Evolutionary conservation across 2,329 filamentous ascomycete species (phyloP), one percentile per base, ranked within the genome.

Genomic region (Pezicula radicicola): DNA sequence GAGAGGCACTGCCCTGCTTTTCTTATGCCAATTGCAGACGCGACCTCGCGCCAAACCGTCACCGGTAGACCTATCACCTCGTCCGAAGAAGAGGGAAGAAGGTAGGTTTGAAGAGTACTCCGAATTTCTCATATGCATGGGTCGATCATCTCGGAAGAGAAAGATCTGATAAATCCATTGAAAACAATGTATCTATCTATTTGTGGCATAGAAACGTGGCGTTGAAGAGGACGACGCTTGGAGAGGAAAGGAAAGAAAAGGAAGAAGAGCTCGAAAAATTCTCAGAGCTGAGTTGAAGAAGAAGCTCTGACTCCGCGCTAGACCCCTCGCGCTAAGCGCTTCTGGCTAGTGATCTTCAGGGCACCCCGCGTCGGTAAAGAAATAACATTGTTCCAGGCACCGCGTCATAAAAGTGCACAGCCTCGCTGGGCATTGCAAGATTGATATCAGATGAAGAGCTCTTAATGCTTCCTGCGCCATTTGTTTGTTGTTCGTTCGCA

Each of bases 161-260:
- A 7, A 52, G 61, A 63, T 61, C 57, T 62, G 57, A 64, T 53
- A 59, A 35, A 46, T 40, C n/a, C 25, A 27, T 54, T 52, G 62
- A 60, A 66, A 69, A 68, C 66, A 60, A 66, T 50, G 46, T 51
- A 57, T 18, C 63, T 77, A 77, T 89, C 80, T 76, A 81, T 83
- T 82, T 89, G 87, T 87, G 87, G 89, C 89, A 92, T 91, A 90
- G 89, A 92, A 92, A 92, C 88, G 88, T 88, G 88, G 89, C 89
- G 81, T 89, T 92, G 87, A 84, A 80, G 82, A 87, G 88, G 88
- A 85, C 84, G 87, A 83, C 85, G 84, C 85, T 88, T 87, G 77
- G 58, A 62, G 71, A 71, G 69, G 75, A 63, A 63, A 72, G 70
- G 43, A 54, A 49, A 33, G 46, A 46, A 46, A 48, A 42, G 16